Evolutionary conservation across 106 monocot genomes (phyloP).

Genomic region (Dioscorea zingiberensis): DNA sequence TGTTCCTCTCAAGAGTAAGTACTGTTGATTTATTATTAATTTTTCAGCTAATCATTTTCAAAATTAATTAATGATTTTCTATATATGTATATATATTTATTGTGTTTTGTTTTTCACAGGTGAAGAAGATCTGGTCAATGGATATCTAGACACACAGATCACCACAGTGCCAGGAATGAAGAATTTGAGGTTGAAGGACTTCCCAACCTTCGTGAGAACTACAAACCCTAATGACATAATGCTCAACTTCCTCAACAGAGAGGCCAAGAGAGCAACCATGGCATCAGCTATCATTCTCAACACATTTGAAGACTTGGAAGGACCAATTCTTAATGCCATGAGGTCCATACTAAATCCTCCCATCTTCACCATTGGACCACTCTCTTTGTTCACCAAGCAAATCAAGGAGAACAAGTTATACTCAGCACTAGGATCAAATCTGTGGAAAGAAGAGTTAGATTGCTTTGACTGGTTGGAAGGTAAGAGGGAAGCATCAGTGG

Average conservation of each 20-base stretch:
- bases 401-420: neutral
- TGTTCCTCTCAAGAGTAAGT: slow-evolving; percentile 4
- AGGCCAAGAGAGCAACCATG: neutral
- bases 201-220: slow-evolving; percentile 7
- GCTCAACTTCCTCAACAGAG: slow-evolving; percentile 1
- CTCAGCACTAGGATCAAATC: slow-evolving; percentile 2
- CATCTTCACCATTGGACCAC: neutral
- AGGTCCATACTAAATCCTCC: neutral
- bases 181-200: slow-evolving; percentile 8
- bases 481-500: slow-evolving; percentile 6
- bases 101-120: too few relatives aligned
- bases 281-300: slow-evolving; percentile 4
- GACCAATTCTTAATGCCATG: neutral
- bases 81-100: too few relatives aligned
- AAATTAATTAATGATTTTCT: too few relatives aligned
- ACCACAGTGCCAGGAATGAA: slow-evolving; percentile 5
- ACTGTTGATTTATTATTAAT: too few relatives aligned
- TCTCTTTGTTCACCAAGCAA: neutral
- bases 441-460: slow-evolving; percentile 22
- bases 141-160: slow-evolving; percentile 2
- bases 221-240: slow-evolving; percentile 4
- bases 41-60: too few relatives aligned
- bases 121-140: slow-evolving; percentile 1
- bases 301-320: slow-evolving; percentile 10
- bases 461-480: slow-evolving; percentile 17